Percentiles rank a stretch among this genome's conserved stretches.
Conservation (phyloP, 2,329 filamentous ascomycete genomes). For the Botrytis pseudocinerea region DNA sequence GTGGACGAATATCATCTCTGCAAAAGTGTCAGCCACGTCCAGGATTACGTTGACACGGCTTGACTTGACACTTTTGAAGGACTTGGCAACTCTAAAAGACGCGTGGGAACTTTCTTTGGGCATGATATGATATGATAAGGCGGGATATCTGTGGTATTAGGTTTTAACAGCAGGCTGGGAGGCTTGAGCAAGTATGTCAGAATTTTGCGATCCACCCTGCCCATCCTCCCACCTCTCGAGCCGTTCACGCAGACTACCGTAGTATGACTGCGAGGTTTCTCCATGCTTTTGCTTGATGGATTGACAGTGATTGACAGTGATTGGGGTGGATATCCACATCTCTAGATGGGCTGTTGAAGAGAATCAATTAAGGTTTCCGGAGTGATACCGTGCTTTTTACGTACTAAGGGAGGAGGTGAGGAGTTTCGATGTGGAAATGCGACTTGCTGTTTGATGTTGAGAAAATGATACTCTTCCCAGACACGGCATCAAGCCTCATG, state of each 20-base stretch:
- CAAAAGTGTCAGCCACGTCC: neutral
- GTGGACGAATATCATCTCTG: no score
- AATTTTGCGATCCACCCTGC: neutral
- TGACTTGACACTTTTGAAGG: neutral
- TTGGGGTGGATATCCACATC: neutral
- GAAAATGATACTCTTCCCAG: neutral
- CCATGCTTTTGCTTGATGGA: neutral
- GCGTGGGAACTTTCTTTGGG: neutral
- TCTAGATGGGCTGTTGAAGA: neutral
- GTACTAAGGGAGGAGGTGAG: neutral
- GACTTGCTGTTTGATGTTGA: neutral
- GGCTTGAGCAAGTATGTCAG: neutral
- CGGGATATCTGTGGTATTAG: neutral
- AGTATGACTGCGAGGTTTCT: neutral
- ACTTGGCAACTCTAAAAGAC: neutral
- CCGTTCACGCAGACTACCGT: neutral
- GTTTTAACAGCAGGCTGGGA: neutral
- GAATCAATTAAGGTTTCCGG: neutral
- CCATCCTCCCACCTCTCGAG: neutral
- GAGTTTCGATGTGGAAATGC: neutral
- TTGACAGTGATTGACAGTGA: neutral
- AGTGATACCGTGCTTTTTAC: neutral
- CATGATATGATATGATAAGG: neutral
- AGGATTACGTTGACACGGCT: neutral
- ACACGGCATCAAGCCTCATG: neutral